These are phyloP conservation scores for Ophiostoma montium DNA, from an alignment of 2,329 filamentous ascomycete genomes.

Conservation along the genomic window DNA sequence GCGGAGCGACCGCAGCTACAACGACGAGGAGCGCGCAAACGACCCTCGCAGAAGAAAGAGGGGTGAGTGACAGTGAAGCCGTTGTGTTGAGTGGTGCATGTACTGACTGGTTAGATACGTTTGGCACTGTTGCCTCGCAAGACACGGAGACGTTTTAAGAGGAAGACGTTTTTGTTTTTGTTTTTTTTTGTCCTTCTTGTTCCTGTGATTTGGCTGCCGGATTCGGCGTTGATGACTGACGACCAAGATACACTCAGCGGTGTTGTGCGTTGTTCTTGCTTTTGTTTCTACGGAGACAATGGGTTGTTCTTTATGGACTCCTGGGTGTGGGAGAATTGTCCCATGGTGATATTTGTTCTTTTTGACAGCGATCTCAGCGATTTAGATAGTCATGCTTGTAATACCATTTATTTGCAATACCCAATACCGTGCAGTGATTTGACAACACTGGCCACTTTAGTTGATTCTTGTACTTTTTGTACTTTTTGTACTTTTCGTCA, in stretches of 20 bases:
- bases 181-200: not conserved
- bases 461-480: not conserved
- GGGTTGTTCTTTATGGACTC: no score
- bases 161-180: not conserved
- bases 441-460: no score
- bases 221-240: not conserved
- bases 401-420: not conserved
- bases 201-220: not conserved
- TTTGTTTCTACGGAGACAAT: no score
- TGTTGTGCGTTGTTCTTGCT: no score
- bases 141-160: slow-evolving; percentile 39
- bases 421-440: no score
- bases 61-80: slow-evolving; percentile 25
- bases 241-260: not conserved
- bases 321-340: not conserved
- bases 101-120: slow-evolving; percentile 29
- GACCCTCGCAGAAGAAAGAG: slow-evolving; percentile 39
- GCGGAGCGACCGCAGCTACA: slow-evolving; percentile 19
- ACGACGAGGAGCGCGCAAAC: slow-evolving; percentile 30
- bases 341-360: not conserved
- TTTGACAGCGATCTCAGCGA: not conserved
- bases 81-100: slow-evolving; percentile 6
- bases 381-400: not conserved
- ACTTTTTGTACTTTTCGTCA: not conserved
- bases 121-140: slow-evolving; percentile 36